Percentiles rank a stretch among this genome's conserved stretches.
Evolutionary conservation across 768 basidiomycete species (phyloP).

Genomic region (Suillus tomentosus): DNA sequence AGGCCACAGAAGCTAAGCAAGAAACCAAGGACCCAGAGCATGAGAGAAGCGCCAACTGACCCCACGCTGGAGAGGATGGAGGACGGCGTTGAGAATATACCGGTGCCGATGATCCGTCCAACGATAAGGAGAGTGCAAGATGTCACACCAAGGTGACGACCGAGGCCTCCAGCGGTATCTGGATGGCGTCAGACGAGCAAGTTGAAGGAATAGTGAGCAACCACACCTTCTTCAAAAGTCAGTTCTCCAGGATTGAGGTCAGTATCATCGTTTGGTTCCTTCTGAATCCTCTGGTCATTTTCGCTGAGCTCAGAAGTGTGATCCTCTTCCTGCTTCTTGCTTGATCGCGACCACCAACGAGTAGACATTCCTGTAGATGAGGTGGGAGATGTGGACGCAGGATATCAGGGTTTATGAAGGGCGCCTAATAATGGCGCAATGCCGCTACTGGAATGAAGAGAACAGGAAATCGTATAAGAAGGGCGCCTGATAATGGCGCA

Average conservation of each 20-base stretch:
- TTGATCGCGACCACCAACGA: slow-evolving; percentile 9
- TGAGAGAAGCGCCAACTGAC: slow-evolving; percentile 59
- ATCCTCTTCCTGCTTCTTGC: slow-evolving; percentile 2
- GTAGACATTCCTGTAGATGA: slow-evolving; percentile 15
- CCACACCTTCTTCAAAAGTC: slow-evolving; percentile 51
- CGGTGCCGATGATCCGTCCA: slow-evolving; percentile 61
- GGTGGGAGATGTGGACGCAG: too few species aligned
- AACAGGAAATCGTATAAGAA: too few species aligned
- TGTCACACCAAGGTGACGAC: slow-evolving; percentile 57
- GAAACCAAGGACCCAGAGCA: slow-evolving; percentile 67
- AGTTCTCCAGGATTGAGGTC: slow-evolving; percentile 44
- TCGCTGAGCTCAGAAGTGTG: background rate
- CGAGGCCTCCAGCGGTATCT: slow-evolving; percentile 59
- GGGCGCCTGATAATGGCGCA: too few species aligned
- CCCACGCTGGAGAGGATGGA: slow-evolving; percentile 58
- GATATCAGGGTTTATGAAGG: background rate
- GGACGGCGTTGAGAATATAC: slow-evolving; percentile 66
- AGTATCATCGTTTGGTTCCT: slow-evolving; percentile 17
- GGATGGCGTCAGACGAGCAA: background rate
- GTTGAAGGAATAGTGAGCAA: background rate
- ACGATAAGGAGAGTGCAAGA: slow-evolving; percentile 60
- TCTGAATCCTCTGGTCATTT: slow-evolving; percentile 2
- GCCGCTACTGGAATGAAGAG: too few species aligned
- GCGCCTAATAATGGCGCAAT: too few species aligned
- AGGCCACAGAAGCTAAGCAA: slow-evolving; percentile 57